A percentile compares a stretch with the other conserved stretches of the same genome.
phyloP scores from a whole-genome alignment of 2,329 filamentous ascomycete species.

The Ophiosphaerella herpotricha region DNA sequence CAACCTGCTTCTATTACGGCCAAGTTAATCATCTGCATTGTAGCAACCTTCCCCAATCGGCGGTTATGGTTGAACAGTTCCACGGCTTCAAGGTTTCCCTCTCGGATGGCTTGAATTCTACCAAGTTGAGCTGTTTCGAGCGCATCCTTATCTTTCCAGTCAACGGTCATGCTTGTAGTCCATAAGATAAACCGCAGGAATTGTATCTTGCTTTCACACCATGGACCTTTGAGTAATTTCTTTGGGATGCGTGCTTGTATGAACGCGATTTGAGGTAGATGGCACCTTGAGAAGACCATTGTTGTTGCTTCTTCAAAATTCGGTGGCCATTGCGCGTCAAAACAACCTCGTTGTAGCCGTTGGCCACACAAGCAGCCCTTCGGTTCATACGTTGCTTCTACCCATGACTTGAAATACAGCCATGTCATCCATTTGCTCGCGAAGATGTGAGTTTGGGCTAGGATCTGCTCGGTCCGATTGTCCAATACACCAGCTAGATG shows the following conservation, averaged over 20 bases:
- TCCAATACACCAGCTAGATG: slow-evolving; percentile 20
- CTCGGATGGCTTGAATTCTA: slow-evolving; percentile 29
- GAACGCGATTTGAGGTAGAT: slow-evolving; percentile 30
- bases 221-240: slow-evolving; percentile 35
- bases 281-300: slow-evolving; percentile 37
- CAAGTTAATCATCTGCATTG: slow-evolving; percentile 26
- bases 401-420: slow-evolving; percentile 34
- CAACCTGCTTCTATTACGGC: slow-evolving; percentile 37
- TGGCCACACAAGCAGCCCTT: slow-evolving; percentile 36
- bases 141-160: slow-evolving; percentile 29
- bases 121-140: slow-evolving; percentile 18
- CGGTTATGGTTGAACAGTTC: slow-evolving; percentile 42
- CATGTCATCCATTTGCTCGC: slow-evolving; percentile 41
- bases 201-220: slow-evolving; percentile 32
- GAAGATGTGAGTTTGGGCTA: slow-evolving; percentile 33
- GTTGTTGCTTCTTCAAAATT: slow-evolving; percentile 31
- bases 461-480: slow-evolving; percentile 15
- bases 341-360: slow-evolving; percentile 27
- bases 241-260: slow-evolving; percentile 35
- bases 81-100: slow-evolving; percentile 36
- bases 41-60: slow-evolving; percentile 32
- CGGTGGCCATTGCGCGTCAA: slow-evolving; percentile 37
- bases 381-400: slow-evolving; percentile 18
- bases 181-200: slow-evolving; percentile 39
- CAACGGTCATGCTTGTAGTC: slow-evolving; percentile 37